These are phyloP conservation scores for Kickxella alabastrina DNA, from an alignment of 192 early-diverging fungal genomes.

Conservation along the genomic window DNA sequence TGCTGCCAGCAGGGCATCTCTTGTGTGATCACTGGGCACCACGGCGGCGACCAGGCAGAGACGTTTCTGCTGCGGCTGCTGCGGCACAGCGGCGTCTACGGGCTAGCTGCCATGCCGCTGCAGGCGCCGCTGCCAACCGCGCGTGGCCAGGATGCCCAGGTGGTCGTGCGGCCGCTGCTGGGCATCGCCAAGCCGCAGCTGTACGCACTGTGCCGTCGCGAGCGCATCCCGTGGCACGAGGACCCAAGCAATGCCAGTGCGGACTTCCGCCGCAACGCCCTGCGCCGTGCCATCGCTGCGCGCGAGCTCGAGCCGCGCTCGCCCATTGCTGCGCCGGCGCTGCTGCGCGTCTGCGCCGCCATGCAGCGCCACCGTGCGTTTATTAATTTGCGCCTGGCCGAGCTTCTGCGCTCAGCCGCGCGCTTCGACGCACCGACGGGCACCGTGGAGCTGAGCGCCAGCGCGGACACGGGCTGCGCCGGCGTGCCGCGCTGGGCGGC, in stretches of 20 bases:
- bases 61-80: constrained; percentile 45
- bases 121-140: constrained; percentile 10
- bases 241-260: constrained; percentile 40
- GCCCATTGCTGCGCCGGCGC: constrained; percentile 11
- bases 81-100: constrained; percentile 37
- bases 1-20: constrained; percentile 7
- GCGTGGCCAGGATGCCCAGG: background rate
- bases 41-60: constrained; percentile 49
- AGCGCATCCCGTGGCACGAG: constrained; percentile 36
- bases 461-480: constrained; percentile 1
- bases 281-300: constrained; percentile 25
- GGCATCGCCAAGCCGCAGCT: constrained; percentile 21
- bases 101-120: constrained; percentile 33
- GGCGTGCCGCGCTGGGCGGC: constrained; percentile 10
- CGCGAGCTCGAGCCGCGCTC: constrained; percentile 5
- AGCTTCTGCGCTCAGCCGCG: constrained; percentile 8
- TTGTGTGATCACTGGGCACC: constrained; percentile 46
- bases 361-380: constrained; percentile 41
- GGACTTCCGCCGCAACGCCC: constrained; percentile 28
- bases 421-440: constrained; percentile 11
- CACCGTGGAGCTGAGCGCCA: constrained; percentile 12
- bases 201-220: constrained; percentile 14
- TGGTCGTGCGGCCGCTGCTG: constrained; percentile 42
- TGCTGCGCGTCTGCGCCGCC: constrained; percentile 20
- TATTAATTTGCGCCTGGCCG: constrained; percentile 10